Evolutionary conservation across 176 grass and related monocot genomes (phyloP).

Genomic region (Miscanthus lutarioriparius): DNA sequence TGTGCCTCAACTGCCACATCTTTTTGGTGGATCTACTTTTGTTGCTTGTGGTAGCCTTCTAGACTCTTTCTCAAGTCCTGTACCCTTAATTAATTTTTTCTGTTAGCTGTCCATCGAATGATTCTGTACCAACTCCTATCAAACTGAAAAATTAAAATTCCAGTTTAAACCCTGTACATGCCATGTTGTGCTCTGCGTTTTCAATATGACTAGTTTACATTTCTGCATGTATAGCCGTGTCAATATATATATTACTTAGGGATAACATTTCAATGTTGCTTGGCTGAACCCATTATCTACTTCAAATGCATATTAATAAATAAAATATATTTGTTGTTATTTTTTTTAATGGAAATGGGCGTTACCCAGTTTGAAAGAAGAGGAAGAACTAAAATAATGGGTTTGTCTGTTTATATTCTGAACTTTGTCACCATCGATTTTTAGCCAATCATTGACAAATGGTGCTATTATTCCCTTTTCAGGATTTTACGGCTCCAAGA

Average conservation of each 20-base stretch:
- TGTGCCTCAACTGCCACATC: neutral
- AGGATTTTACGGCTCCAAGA: conserved; percentile 66
- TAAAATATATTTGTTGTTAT: neutral
- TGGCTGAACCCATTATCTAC: neutral
- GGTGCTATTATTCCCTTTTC: conserved; percentile 37
- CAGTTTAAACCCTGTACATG: conserved; percentile 3
- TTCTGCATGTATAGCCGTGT: neutral
- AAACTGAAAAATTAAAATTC: neutral
- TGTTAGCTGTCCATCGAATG: neutral
- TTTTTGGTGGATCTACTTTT: conserved; percentile 17
- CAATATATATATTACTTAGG: neutral
- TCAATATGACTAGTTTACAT: neutral
- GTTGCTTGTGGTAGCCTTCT: neutral
- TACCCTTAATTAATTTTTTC: neutral
- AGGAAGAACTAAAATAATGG: neutral
- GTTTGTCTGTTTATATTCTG: neutral
- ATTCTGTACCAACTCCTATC: conserved; percentile 8
- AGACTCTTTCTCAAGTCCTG: neutral
- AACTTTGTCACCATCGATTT: neutral
- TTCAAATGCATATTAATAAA: conserved; percentile 2
- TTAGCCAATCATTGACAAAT: conserved; percentile 7
- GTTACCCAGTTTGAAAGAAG: neutral
- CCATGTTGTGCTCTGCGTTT: neutral
- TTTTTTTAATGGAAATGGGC: neutral
- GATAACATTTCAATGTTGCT: neutral